Conservation (phyloP, 1,284 basidiomycete species). For the Limonomyces culmigenus region DNA sequence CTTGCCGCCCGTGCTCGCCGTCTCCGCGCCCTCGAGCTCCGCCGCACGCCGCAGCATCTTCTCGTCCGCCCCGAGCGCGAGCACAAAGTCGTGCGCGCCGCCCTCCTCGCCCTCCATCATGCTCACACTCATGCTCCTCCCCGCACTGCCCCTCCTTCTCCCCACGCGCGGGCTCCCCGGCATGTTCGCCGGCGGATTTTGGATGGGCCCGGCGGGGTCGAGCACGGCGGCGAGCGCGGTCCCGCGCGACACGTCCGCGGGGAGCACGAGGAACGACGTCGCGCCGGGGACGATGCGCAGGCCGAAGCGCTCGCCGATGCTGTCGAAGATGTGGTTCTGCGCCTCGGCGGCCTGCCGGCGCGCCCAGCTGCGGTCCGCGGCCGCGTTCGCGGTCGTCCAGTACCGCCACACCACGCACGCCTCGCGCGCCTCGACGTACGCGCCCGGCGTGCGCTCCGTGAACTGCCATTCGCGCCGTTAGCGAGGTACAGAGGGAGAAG, state of each 20-base stretch:
- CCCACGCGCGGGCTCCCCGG: conserved; percentile 5
- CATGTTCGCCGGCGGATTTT: conserved; percentile 20
- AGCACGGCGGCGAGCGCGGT: conserved; percentile 64
- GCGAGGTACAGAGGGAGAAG: conserved; percentile 1
- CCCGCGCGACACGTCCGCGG: conserved; percentile 69
- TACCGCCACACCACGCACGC: conserved; percentile 77
- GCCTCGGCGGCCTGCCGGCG: conserved; percentile 76
- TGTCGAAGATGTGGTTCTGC: conserved; percentile 81
- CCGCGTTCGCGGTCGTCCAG: conserved; percentile 40
- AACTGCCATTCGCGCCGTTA: conserved; percentile 30
- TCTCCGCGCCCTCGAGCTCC: conserved; percentile 56
- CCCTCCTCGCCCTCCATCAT: conserved; percentile 12
- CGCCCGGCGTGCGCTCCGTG: conserved; percentile 73
- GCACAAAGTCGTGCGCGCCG: conserved; percentile 39
- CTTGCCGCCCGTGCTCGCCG: conserved; percentile 38
- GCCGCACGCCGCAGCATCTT: conserved; percentile 56
- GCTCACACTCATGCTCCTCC: not conserved
- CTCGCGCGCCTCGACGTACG: conserved; percentile 73
- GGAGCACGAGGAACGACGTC: conserved; percentile 69
- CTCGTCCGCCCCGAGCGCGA: conserved; percentile 60
- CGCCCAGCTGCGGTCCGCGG: conserved; percentile 58
- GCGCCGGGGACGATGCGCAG: conserved; percentile 65
- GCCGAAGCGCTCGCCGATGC: conserved; percentile 65
- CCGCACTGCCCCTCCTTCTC: conserved; percentile 7
- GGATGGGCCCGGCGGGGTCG: conserved; percentile 43